Evolutionary conservation across 2,329 filamentous ascomycete genomes (phyloP), one percentile per base, ranked within the genome.

Genomic region (Hypoxylon sp.): DNA sequence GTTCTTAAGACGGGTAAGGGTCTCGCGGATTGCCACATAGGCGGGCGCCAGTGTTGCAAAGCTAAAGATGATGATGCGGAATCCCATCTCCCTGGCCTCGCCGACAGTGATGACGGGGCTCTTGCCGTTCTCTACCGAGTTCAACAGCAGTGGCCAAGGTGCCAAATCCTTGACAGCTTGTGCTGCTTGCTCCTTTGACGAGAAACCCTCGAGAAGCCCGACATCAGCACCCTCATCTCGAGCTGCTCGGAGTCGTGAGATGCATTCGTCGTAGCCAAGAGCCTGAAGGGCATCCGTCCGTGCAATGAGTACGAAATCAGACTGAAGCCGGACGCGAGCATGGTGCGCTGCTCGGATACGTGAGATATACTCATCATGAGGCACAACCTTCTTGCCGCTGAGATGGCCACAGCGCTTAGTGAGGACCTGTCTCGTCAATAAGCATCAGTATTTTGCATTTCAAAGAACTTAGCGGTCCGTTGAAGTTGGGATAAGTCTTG

Each of bases 371-470:
- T 76, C 75, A 1, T 78, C 75, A 0, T 65, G 53, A 1, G 70
- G 63, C 6, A 88, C 84, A 8, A 88, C 70, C 48, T 81, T 73
- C 67, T 89, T 88, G 44, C 82, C 82, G 0, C 69, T 67, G 1
- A 88, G 72, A 63, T 88, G 85, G 0, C 85, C 85, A 65, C 84
- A 88, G 7, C 84, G 79, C 71, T 89, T 88, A 32, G 77, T 80
- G 31, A 78, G 71, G 12, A 87, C 75, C 70, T 88, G 25, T 8
- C 5, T 21, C 13, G 11, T 8, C n/a, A 11, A 29, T 11, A 15
- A 17, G 13, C 16, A 36, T 56, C 8, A 59, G 52, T 8, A 13
- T 15, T 23, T 23, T 19, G 7, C n/a, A n/a, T n/a, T n/a, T n/a
- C n/a, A n/a, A n/a, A n/a, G n/a, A n/a, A n/a, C n/a, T n/a, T n/a